Evolutionary conservation across 208 protist species (phyloP), one percentile per base, ranked within the genome.

Genomic region (Acanthamoeba sp.): DNA sequence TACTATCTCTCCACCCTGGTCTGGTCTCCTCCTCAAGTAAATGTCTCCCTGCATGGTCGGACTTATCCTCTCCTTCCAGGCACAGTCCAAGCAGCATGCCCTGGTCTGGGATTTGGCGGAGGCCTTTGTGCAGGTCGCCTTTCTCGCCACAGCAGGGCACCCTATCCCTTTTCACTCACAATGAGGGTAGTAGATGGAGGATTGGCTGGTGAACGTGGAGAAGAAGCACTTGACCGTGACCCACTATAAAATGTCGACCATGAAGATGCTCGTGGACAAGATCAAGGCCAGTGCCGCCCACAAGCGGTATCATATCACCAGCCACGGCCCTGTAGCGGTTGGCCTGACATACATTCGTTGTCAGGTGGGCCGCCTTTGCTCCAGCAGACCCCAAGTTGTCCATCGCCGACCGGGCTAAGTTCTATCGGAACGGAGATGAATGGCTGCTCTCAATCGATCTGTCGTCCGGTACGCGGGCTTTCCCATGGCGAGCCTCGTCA

Each of bases 1-100:
- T 78, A 78, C 36, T 78, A 78, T 34, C 69, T 78, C 18, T 78
- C 69, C 29, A 78, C 34, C 69, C 29, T 78, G 34, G 69, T 78
- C 22, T 34, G 18, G 7, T 71, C 52, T 57, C 18, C 52, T 57
- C n/a, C n/a, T n/a, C n/a, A n/a, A n/a, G n/a, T n/a, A n/a, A n/a
- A n/a, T n/a, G n/a, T n/a, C n/a, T n/a, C n/a, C n/a, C n/a, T n/a
- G n/a, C n/a, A n/a, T n/a, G n/a, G 52, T 57, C 12, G 45, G 45
- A 3, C 7, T 50, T 57, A 3, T 57, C 16, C 18, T 57, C 52
- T 24, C 52, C 69, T 32, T 20, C 16, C 69, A 78, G 69, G 69
- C 69, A 7, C 69, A 78, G 69, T 78, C 69, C 9, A 45, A 38
- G 34, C 14, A 78, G 34, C 45, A 78, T 22, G 69, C 69, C 1